Percentiles rank a stretch among this genome's conserved stretches.
These are phyloP conservation scores for Begonia fuchsioides DNA, from an alignment of 306 rosid genomes.

Conservation along the genomic window DNA sequence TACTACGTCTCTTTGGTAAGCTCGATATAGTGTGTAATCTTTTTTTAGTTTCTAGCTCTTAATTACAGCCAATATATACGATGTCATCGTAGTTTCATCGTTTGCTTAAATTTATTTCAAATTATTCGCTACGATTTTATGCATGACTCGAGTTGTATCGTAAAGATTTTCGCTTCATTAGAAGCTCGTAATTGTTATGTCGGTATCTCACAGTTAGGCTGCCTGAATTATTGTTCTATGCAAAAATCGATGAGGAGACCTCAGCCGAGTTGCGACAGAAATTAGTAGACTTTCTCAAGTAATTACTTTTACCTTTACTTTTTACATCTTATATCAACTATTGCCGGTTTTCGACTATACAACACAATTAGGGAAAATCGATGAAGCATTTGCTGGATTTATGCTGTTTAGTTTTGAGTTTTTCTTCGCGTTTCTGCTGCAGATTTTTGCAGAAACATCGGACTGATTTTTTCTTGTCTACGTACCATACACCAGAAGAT, in stretches of 20 bases:
- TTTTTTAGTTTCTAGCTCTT: too few relatives aligned
- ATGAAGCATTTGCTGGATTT: too few relatives aligned
- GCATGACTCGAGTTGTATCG: too few relatives aligned
- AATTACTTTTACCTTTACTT: slow-evolving; percentile 8
- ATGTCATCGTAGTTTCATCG: too few relatives aligned
- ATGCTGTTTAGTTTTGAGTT: neutral
- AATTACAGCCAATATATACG: too few relatives aligned
- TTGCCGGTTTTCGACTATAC: too few relatives aligned
- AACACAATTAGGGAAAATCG: neutral
- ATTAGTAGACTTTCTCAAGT: slow-evolving; percentile 67
- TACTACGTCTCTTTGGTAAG: slow-evolving; percentile 76
- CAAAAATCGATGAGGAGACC: slow-evolving; percentile 55
- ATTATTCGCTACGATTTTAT: too few relatives aligned
- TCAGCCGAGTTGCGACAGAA: slow-evolving; percentile 37
- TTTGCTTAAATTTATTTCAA: too few relatives aligned
- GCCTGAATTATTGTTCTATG: slow-evolving; percentile 62
- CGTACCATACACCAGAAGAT: slow-evolving; percentile 47
- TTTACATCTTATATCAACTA: neutral
- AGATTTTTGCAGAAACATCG: slow-evolving; percentile 62
- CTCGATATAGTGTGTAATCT: too few relatives aligned
- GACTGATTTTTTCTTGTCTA: slow-evolving; percentile 44
- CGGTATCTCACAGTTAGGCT: slow-evolving; percentile 48
- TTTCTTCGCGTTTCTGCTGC: slow-evolving; percentile 12
- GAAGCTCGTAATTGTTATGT: neutral
- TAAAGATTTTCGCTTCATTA: too few relatives aligned